Evolutionary conservation across 345 rosid species (phyloP), one percentile per base, ranked within the genome.

Genomic region (Citrus sp.): DNA sequence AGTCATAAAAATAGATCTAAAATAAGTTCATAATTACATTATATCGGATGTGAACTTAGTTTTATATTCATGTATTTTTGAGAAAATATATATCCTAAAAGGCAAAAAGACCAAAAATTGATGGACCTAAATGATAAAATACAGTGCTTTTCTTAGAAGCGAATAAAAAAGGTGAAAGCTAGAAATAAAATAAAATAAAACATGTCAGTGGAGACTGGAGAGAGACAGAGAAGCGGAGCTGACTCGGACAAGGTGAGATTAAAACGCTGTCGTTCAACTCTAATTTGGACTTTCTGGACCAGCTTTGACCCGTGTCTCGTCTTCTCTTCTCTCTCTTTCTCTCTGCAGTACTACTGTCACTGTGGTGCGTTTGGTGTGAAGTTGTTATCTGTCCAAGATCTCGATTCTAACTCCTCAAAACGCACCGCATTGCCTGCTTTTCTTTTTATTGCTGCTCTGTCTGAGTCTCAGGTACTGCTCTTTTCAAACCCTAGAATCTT

Each of bases 291-390:
- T 13, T 37, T 73, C 59, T 14, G 67, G 61, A 63, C 61, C 63
- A 13, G 16, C 12, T 46, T 63, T 75, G 70, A 63, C 70, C 8
- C 18, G 70, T 30, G 78, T 75, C 42, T 19, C n/a, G n/a, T 24
- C 32, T 35, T 66, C 70, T 66, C 4, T 4, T 19, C 21, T 16
- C n/a, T 42, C 34, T 42, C 32, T 24, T 21, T 40, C 19, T 7
- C 66, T 59, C 32, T 35, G 19, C 22, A 5, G 7, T 9, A 42
- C 73, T 25, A 65, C 58, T 69, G 56, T 58, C 65, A 12, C n/a
- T 72, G 68, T 74, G 14, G 77, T 62, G 69, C 40, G 77, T 62
- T 74, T 62, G 77, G 77, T 62, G 77, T 24, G 40, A 0, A 18
- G 71, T 32, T 67, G 42, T 34, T 64, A 13, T 59, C 56, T 16